A percentile compares a stretch with the other conserved stretches of the same genome.
Conservation (phyloP, 768 basidiomycete species). For the Lactarius indigo region DNA sequence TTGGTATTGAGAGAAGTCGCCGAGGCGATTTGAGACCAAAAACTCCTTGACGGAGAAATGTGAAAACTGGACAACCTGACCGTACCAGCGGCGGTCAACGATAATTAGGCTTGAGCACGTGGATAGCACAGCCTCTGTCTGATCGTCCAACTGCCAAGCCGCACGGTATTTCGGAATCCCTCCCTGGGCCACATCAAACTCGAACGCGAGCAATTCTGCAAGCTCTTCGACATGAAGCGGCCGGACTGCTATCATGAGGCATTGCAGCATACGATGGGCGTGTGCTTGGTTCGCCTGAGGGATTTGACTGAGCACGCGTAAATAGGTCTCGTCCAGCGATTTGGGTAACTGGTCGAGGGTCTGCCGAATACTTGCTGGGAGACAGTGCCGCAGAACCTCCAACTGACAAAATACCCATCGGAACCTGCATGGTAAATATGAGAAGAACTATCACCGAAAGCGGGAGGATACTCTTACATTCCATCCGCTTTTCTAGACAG, state of each 20-base stretch:
- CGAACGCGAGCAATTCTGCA: not conserved
- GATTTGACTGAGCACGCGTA: not conserved
- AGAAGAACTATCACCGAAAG: too few species aligned
- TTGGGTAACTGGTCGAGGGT: not conserved
- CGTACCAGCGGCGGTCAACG: fast-evolving
- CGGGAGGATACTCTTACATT: too few species aligned
- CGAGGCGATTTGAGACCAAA: not conserved
- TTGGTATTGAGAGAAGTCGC: not conserved
- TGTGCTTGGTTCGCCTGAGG: not conserved
- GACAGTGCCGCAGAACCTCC: not conserved
- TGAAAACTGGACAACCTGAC: not conserved
- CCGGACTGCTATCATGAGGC: not conserved
- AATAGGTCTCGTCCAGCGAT: not conserved
- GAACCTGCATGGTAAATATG: not conserved
- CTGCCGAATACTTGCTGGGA: not conserved
- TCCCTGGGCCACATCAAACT: not conserved
- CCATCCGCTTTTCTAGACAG: too few species aligned
- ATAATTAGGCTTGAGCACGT: not conserved
- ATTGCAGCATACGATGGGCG: not conserved
- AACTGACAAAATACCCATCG: not conserved
- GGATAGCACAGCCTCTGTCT: not conserved
- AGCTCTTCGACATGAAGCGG: not conserved
- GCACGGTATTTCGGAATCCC: not conserved
- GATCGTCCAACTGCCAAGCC: not conserved
- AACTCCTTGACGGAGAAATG: not conserved